phyloP scores from a whole-genome alignment of 345 rosid genomes.

The Lenwebbia sp. region DNA sequence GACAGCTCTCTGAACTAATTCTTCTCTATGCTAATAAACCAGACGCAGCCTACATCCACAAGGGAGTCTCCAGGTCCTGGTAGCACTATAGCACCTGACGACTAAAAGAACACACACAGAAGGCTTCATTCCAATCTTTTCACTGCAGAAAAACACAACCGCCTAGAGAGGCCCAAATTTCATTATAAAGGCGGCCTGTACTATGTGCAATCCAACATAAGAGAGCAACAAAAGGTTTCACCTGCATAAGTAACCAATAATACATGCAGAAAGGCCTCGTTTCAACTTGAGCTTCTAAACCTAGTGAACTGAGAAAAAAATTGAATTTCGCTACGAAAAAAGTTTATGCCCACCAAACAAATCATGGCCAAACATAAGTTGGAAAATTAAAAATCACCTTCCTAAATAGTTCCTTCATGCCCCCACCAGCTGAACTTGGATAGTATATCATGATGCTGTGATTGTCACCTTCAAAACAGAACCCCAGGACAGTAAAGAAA shows the following conservation, averaged over 20 bases:
- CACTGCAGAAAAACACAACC: background rate
- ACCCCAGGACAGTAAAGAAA: background rate
- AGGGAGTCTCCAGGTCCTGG: background rate
- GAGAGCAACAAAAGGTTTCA: background rate
- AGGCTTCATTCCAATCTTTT: background rate
- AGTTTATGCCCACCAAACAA: background rate
- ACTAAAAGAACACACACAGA: background rate
- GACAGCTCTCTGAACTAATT: background rate
- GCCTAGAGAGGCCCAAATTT: background rate
- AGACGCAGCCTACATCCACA: background rate
- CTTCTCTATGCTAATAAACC: background rate
- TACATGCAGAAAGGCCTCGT: background rate
- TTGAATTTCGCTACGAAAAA: background rate
- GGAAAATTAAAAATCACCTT: slow-evolving; percentile 40
- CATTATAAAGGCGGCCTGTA: background rate
- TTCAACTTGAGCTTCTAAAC: background rate
- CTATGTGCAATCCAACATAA: background rate
- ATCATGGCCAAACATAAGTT: background rate
- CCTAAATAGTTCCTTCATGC: slow-evolving; percentile 98
- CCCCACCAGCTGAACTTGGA: slow-evolving; percentile 99
- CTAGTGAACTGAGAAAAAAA: background rate
- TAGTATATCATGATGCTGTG: slow-evolving; percentile 99
- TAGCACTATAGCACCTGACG: background rate
- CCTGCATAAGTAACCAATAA: background rate
- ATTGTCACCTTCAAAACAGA: slow-evolving; percentile 65